Base-by-base conservation (phyloP, 257 asterid genomes). In the Solanum stenotomum region DNA sequence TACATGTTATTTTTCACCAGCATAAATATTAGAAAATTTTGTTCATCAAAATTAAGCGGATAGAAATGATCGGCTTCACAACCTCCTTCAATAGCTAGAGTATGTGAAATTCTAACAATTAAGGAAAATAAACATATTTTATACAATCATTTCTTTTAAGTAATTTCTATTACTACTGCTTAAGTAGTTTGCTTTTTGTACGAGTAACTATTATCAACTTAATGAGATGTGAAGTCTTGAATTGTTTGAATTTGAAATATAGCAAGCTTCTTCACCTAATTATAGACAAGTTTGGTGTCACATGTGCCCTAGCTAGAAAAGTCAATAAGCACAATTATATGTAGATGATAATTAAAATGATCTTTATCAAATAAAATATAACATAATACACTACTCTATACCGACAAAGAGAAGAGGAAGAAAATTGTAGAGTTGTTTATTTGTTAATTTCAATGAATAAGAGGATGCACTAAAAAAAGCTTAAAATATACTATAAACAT, bases 21-120 rank as follows among this genome's bases (percentile, higher is more conserved):
- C 2, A 65, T 10, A n/a, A 13, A 13, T 7, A 68, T 5, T 1
- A 8, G 0, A 27, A 27, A 13, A 12, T 0, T 67, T 0, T 2
- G 7, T 25, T 27, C 34, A 67, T n/a, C 0, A 25, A 67, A 67
- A 67, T 11, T 67, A 0, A n/a, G 2, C 1, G 15, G 4, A 67
- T 5, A 31, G 3, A 13, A 38, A 77, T 23, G 7, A 13, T 1
- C 33, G 56, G 31, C 13, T 38, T 38, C 13, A 77, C 84, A 13
- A 23, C 13, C 56, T 76, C 22, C 33, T 3, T 40, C 20, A 22
- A 35, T 75, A 75, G 27, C 22, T 68, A 27, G 34, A 71, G 38
- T 10, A 34, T 20, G 27, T 75, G 27, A 75, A 75, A 35, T 35
- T 34, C 18, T 74, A 74, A 20, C 29, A 15, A 74, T 34, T 25